These are phyloP conservation scores for Kappamyces sp. DNA, from an alignment of 192 early-diverging fungal genomes.

Conservation along the genomic window DNA sequence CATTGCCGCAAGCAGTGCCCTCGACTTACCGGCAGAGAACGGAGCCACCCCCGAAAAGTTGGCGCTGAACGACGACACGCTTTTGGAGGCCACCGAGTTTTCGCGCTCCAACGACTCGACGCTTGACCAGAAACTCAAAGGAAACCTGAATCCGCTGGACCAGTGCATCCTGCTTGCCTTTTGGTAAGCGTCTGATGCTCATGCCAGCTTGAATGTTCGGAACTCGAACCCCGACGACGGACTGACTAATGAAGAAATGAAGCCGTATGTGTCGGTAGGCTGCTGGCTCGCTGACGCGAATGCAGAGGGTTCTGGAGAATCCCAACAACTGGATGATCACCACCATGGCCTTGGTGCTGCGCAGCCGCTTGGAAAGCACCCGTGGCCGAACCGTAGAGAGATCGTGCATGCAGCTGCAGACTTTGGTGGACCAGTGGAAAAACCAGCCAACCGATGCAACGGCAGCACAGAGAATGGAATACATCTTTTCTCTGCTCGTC, in stretches of 20 bases:
- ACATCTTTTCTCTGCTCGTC: slow-evolving; percentile 70
- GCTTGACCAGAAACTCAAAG: slow-evolving; percentile 30
- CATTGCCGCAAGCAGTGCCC: too few relatives aligned
- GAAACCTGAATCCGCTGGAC: slow-evolving; percentile 72
- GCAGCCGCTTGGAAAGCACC: slow-evolving; percentile 81
- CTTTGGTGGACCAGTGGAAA: slow-evolving; percentile 85
- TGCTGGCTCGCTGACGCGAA: background rate
- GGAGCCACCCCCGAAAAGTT: slow-evolving; percentile 60
- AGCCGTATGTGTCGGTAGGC: slow-evolving; percentile 72
- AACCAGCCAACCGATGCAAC: slow-evolving; percentile 61
- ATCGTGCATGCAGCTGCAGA: slow-evolving; percentile 83
- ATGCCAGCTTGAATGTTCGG: slow-evolving; percentile 74
- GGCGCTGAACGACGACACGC: slow-evolving; percentile 81
- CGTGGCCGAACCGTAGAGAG: slow-evolving; percentile 88
- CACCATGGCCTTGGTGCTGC: slow-evolving; percentile 87
- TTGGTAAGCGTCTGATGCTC: slow-evolving; percentile 20
- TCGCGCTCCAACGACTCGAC: slow-evolving; percentile 40
- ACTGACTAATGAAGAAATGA: slow-evolving; percentile 93
- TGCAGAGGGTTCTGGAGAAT: slow-evolving; percentile 75
- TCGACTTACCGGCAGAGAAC: too few relatives aligned
- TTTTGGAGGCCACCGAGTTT: slow-evolving; percentile 77
- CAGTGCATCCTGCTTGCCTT: slow-evolving; percentile 83
- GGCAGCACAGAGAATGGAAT: slow-evolving; percentile 67
- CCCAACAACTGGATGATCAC: slow-evolving; percentile 98
- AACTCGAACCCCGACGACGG: slow-evolving; percentile 92